Evolutionary conservation across 148 eudicot genomes (phyloP).

Genomic region (Cornus florida): DNA sequence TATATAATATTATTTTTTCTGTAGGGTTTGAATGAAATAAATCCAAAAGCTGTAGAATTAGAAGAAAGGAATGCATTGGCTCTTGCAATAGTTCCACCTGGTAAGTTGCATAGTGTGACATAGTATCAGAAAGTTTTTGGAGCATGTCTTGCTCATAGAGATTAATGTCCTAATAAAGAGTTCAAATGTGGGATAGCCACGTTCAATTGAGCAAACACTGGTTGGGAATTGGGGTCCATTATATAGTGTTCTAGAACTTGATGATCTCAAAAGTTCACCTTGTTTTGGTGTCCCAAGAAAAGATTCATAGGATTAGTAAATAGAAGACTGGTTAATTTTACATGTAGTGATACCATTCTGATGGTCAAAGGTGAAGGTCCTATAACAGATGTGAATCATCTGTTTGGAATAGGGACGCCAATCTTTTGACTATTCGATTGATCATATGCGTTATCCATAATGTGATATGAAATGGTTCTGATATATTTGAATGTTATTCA

Average conservation of each 20-base stretch:
- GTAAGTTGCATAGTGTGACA: conserved; percentile 26
- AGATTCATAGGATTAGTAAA: background rate
- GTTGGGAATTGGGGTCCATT: background rate
- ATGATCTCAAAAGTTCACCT: background rate
- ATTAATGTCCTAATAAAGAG: too few species aligned
- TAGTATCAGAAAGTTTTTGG: too few species aligned
- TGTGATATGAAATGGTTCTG: background rate
- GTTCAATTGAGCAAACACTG: background rate
- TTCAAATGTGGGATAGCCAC: too few species aligned
- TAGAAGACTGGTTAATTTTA: background rate
- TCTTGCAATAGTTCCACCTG: conserved; percentile 87
- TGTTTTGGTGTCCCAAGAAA: background rate
- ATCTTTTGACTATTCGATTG: background rate
- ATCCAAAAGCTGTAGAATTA: conserved; percentile 64
- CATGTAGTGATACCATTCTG: background rate
- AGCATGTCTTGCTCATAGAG: too few species aligned
- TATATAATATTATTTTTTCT: background rate
- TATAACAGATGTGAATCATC: background rate
- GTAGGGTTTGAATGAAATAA: conserved; percentile 74
- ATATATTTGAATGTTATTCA: conserved; percentile 16
- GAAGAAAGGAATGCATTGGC: conserved; percentile 94
- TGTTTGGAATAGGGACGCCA: background rate
- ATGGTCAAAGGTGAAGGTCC: background rate
- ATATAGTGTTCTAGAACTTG: background rate
- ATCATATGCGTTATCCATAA: background rate